A percentile compares a stretch with the other conserved stretches of the same genome.
These are phyloP conservation scores for Cyberlindnera subsufficiens DNA, from an alignment of 805 yeast genomes.

Conservation along the genomic window DNA sequence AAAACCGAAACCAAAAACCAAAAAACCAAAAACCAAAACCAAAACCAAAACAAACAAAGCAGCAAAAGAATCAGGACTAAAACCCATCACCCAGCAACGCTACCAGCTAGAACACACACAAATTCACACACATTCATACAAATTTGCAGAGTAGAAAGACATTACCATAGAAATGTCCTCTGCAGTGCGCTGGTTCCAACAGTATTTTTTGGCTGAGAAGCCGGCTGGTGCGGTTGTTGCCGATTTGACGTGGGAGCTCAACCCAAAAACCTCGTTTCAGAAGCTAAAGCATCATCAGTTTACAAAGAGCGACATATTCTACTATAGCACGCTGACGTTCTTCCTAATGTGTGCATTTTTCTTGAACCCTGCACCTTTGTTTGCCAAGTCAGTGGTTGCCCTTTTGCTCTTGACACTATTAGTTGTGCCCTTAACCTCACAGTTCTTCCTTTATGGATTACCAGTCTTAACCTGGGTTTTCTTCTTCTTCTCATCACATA, in stretches of 20 bases:
- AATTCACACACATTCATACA: background rate
- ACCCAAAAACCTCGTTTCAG: conserved; percentile 35
- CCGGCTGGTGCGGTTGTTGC: conserved; percentile 43
- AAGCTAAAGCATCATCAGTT: conserved; percentile 38
- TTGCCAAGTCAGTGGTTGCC: conserved; percentile 31
- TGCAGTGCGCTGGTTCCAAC: conserved; percentile 34
- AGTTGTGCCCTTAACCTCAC: conserved; percentile 72
- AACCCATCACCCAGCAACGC: background rate
- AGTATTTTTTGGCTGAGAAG: conserved; percentile 49
- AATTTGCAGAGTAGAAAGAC: background rate
- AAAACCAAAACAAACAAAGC: no score
- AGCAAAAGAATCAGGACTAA: background rate
- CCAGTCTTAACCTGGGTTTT: conserved; percentile 87
- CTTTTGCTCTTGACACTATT: conserved; percentile 37
- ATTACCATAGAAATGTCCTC: conserved; percentile 3
- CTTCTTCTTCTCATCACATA: conserved; percentile 70
- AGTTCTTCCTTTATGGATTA: conserved; percentile 75
- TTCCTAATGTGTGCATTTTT: conserved; percentile 55
- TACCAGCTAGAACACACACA: background rate
- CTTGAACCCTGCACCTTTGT: conserved; percentile 48
- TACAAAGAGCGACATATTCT: conserved; percentile 42
- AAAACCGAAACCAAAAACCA: no score
- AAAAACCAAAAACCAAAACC: no score
- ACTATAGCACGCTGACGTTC: conserved; percentile 43
- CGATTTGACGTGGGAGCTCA: conserved; percentile 44